Conservation (phyloP, 768 basidiomycete species). For the Daedaleopsis nitida region DNA sequence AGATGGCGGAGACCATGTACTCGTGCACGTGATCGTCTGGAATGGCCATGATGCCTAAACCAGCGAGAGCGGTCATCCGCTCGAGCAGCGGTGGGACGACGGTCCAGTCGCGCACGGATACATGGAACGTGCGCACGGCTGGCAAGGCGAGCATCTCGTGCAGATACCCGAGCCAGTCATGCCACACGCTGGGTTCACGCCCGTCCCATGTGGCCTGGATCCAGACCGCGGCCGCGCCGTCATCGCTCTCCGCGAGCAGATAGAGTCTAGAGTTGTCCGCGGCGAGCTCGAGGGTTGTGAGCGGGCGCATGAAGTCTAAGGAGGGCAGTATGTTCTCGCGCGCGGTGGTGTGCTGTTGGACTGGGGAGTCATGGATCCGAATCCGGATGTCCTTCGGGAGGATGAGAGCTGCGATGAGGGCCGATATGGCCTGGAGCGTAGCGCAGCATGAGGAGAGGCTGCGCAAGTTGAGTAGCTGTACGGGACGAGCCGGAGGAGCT, state of each 20-base stretch:
- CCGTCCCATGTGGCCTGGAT: background rate
- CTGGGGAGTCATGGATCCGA: background rate
- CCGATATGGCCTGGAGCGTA: background rate
- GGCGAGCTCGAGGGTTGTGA: conserved; percentile 1
- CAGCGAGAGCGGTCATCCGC: background rate
- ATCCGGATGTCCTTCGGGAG: background rate
- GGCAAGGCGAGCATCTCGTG: background rate
- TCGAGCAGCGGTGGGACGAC: background rate
- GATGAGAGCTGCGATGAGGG: background rate
- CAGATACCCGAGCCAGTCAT: background rate
- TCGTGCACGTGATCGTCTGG: background rate
- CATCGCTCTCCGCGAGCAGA: background rate
- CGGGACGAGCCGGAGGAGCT: background rate
- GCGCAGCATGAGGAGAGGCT: conserved; percentile 1
- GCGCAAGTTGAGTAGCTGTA: background rate
- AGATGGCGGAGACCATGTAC: background rate
- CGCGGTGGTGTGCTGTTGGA: background rate
- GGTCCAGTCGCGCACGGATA: background rate
- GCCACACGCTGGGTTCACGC: background rate
- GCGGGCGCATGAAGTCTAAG: background rate
- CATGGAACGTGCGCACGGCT: background rate
- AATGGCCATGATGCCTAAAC: background rate
- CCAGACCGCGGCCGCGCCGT: background rate
- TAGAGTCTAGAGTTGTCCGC: background rate
- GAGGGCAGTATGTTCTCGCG: background rate